Conservation (phyloP, 73 alveolate species). For the Paramecium sexaurelia region DNA sequence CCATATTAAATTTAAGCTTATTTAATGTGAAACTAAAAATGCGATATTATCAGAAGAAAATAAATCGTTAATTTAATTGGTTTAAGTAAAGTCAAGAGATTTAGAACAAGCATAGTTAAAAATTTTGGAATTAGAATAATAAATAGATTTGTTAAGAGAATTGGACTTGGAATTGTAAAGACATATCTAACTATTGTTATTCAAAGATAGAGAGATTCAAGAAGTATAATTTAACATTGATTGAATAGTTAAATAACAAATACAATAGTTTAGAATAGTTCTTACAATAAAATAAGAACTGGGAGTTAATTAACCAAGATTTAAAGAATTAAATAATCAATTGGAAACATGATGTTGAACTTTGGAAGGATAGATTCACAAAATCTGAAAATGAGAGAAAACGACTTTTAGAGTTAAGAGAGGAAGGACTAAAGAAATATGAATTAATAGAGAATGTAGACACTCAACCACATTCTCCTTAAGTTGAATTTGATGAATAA, state of each 20-base stretch:
- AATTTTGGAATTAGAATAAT: neutral
- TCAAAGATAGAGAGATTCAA: neutral
- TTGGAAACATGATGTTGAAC: neutral
- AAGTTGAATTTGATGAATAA: neutral
- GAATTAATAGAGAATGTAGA: neutral
- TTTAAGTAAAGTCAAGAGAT: neutral
- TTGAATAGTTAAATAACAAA: neutral
- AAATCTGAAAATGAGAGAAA: constrained; percentile 49
- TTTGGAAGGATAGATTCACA: neutral
- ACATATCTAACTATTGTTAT: neutral
- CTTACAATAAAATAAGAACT: neutral
- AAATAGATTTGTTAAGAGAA: neutral
- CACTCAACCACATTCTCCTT: neutral
- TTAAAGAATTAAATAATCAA: neutral
- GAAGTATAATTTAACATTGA: neutral
- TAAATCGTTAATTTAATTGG: neutral
- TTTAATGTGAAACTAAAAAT: neutral
- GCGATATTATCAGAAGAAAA: neutral
- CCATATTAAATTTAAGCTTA: neutral
- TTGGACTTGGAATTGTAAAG: neutral
- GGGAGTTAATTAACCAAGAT: neutral
- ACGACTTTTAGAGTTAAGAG: neutral
- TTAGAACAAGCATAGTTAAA: neutral
- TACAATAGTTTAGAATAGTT: neutral
- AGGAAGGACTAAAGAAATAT: neutral